A percentile compares a stretch with the other conserved stretches of the same genome.
Evolutionary conservation across 2,329 filamentous ascomycete genomes (phyloP).

Genomic region (Colletotrichum acutatum): DNA sequence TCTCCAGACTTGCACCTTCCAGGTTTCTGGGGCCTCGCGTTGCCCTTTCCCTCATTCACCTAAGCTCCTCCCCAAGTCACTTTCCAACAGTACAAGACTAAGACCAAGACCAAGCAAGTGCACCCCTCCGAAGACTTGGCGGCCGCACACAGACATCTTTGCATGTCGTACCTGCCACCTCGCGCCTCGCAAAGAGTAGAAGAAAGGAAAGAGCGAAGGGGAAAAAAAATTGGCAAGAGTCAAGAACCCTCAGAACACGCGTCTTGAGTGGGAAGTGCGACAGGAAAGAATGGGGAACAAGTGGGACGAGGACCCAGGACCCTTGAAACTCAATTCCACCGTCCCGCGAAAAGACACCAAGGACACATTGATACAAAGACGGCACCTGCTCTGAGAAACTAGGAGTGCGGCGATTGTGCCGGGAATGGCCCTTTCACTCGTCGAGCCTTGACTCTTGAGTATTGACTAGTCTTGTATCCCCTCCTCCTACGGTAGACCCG

Average conservation of each 20-base stretch:
- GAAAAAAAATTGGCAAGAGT: constrained; percentile 25
- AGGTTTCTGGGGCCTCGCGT: background rate
- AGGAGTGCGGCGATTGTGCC: background rate
- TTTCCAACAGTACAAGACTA: no score
- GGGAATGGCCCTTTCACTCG: background rate
- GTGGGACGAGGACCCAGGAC: constrained; percentile 31
- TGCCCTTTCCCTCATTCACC: background rate
- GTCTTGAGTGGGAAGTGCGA: constrained; percentile 16
- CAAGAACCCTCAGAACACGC: constrained; percentile 30
- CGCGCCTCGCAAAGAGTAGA: background rate
- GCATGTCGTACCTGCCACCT: no score
- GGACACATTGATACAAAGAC: background rate
- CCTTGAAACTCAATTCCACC: constrained; percentile 33
- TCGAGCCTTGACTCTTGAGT: background rate
- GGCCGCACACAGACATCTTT: background rate
- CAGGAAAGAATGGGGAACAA: constrained; percentile 19
- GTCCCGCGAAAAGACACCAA: background rate
- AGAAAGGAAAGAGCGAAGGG: background rate
- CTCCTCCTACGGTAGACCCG: background rate
- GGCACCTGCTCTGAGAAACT: background rate
- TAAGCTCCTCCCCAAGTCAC: background rate
- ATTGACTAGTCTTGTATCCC: no score
- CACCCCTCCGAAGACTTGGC: background rate
- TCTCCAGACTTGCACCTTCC: background rate
- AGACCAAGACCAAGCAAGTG: background rate